Base-by-base conservation (phyloP, 2,329 filamentous ascomycete species). In the Colletotrichum plurivorum region DNA sequence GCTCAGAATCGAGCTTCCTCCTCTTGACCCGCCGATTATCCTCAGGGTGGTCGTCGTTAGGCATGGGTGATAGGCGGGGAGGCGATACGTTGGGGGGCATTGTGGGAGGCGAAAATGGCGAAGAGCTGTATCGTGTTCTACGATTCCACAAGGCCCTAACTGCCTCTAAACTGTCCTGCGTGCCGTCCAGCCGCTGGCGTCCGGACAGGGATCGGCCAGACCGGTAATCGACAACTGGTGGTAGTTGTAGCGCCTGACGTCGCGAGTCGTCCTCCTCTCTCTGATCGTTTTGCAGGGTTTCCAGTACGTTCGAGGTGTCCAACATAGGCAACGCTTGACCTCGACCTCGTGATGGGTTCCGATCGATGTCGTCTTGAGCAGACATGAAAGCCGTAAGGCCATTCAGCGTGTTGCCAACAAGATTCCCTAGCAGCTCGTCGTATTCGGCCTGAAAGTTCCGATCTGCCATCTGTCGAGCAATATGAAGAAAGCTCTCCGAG, bases 1-100 rank as follows among this genome's bases (percentile, higher is more conserved):
- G 85, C 71, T 93, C 91, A 1, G 88, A 84, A 73, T 93, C 92
- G 45, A 94, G 79, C 78, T 93, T 94, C 71, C 92, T 87, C 53
- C 92, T 88, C 78, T 94, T 94, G 56, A 81, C 81, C 66, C 88
- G 84, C 63, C 89, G 86, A 73, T 77, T 83, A 56, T 85, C 83
- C 43, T 88, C 84, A 55, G 78, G 74, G 27, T 82, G 75, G 18
- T 85, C 82, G 60, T 79, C 77, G 5, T 80, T 79, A 18, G 76
- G 74, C 1, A 78, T 74, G 4, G 81, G 78, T 3, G 82, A 79
- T 66, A 80, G 71, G 45, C 71, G 74, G 55, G 79, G 71, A 9
- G 79, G 78, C n/a, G 75, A 71, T 20, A 75, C 69, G 72, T 75
- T 63, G 71, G 74, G 55, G 76, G 75, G 69, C 73, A 73, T 53